These are phyloP conservation scores for Penicillium antarcticum DNA, from an alignment of 495 filamentous ascomycete genomes.

Conservation along the genomic window DNA sequence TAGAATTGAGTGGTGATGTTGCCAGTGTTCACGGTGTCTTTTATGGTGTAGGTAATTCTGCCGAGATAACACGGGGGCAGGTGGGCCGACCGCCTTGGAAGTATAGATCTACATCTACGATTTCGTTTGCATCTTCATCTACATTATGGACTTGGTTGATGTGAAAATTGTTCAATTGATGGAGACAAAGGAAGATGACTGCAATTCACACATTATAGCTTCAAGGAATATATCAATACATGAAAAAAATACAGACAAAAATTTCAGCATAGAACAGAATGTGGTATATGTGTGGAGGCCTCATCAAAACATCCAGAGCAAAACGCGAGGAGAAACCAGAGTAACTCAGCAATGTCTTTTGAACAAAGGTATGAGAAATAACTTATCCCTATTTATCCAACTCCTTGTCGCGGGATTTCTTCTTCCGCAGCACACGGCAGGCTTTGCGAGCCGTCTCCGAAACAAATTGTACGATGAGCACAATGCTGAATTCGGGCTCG, in stretches of 20 bases:
- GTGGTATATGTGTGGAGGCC: background rate
- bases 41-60: slow-evolving; percentile 20
- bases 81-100: slow-evolving; percentile 24
- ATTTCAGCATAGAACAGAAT: background rate
- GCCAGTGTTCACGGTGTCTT: slow-evolving; percentile 22
- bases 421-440: no score
- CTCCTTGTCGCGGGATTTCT: no score
- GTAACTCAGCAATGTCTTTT: background rate
- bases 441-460: no score
- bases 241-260: background rate
- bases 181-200: no score
- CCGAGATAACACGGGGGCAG: slow-evolving; percentile 19
- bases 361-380: background rate
- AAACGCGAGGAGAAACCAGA: slow-evolving; percentile 1
- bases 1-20: slow-evolving; percentile 16
- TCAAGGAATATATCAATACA: no score
- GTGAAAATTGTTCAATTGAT: no score
- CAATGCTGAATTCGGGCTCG: no score
- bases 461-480: no score
- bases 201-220: no score
- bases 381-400: no score
- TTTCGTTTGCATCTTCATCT: background rate
- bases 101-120: background rate
- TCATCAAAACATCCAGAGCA: slow-evolving; percentile 1
- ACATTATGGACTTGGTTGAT: background rate